Base-by-base conservation (phyloP, 2,329 filamentous ascomycete species). In the Sclerotinia subarctica region DNA sequence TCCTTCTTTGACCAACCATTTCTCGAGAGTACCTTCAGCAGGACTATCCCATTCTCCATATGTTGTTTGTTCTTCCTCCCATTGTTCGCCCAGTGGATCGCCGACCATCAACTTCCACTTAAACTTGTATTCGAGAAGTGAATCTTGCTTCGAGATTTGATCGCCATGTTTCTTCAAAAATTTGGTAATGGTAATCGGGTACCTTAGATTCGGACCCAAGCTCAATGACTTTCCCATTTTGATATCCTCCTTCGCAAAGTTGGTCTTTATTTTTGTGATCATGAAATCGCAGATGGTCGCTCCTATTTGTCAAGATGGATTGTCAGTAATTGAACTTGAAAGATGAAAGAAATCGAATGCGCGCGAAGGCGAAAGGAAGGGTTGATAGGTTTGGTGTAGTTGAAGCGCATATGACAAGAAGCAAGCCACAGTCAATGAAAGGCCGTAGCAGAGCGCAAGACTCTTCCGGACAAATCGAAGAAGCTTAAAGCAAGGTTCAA, bases 111-210 rank as follows among this genome's bases (percentile, higher is more conserved):
- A 90, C 76, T 83, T 89, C 79, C 90, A 94, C 75, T 88, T 88
- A 81, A 94, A 99, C 70, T 88, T 89, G 84, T 97, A 99, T 78
- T 91, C 88, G 78, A 99, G 89, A 67, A 98, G 84, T 67, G 88
- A 85, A 75, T 93, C 90, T 76, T 92, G 84, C 79, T 90, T 90
- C 75, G 87, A 85, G 76, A 99, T 86, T 70, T 85, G 77, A 74
- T 97, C 92, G 79, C 91, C 90, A 26, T 87, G 86, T 72, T 84
- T 82, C 79, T 93, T 93, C 73, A 94, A 86, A 70, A 98, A 85
- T 79, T 92, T 90, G 75, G 89, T 93, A 80, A 99, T 90, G 74
- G 90, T 96, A 80, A 98, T 94, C 75, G 95, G 95, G 80, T 98
- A 99, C 80, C 90, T 91, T 74, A 97, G 87, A 80, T 86, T 83